These are phyloP conservation scores for Mortierella sp. DNA, from an alignment of 371 early-diverging fungal species.

Conservation along the genomic window DNA sequence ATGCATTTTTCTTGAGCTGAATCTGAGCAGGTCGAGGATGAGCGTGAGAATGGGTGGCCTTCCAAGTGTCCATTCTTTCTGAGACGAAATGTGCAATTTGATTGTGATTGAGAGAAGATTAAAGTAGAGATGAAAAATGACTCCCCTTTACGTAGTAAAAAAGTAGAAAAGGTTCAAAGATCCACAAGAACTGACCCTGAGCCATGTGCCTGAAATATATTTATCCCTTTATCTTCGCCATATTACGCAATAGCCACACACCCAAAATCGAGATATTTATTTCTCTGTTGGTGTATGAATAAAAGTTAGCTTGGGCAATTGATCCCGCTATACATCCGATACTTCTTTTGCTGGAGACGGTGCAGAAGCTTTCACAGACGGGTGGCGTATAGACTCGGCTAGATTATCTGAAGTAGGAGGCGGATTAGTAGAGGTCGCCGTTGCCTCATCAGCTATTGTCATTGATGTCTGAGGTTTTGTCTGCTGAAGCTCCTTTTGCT, in stretches of 20 bases:
- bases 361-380: background rate
- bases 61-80: constrained; percentile 24
- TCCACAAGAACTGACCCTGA: background rate
- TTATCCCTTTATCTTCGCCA: background rate
- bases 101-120: background rate
- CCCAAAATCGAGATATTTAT: background rate
- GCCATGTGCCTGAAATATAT: constrained; percentile 3
- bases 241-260: background rate
- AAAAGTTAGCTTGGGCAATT: background rate
- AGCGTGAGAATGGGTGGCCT: constrained; percentile 9
- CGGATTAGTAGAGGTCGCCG: constrained; percentile 1
- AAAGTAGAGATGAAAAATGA: background rate
- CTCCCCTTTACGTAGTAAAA: background rate
- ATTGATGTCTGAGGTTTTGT: background rate
- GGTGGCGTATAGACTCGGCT: background rate
- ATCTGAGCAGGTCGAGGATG: constrained; percentile 4
- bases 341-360: background rate
- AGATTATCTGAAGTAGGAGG: background rate
- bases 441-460: background rate
- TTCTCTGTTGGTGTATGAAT: background rate
- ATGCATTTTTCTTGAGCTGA: constrained; percentile 25
- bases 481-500: constrained; percentile 8
- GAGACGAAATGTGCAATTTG: background rate
- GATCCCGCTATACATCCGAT: background rate
- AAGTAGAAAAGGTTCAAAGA: background rate